A percentile compares a stretch with the other conserved stretches of the same genome.
These are phyloP conservation scores for Halophytophthora polymorphica DNA, from an alignment of 352 stramenopile genomes.

Conservation along the genomic window DNA sequence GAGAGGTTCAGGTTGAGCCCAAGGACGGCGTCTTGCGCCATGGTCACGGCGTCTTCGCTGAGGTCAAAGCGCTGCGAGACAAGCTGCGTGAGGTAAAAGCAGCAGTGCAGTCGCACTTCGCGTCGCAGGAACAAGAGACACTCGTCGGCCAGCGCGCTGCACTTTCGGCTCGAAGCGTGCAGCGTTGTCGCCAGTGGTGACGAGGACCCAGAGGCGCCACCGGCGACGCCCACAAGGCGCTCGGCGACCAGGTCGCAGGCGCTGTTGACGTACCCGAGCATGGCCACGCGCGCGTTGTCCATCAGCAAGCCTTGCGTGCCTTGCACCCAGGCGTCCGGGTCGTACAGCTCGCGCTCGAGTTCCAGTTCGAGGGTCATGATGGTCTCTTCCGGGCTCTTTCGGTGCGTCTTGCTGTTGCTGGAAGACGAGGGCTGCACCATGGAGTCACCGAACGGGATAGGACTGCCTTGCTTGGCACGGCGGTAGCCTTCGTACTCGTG, in stretches of 20 bases:
- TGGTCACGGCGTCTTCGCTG: constrained; percentile 46
- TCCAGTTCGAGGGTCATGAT: constrained; percentile 60
- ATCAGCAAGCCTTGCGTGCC: constrained; percentile 52
- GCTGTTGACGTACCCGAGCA: constrained; percentile 80
- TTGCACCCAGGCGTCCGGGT: constrained; percentile 49
- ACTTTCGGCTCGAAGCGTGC: constrained; percentile 63
- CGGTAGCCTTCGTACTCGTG: constrained; percentile 72
- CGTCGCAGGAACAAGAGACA: constrained; percentile 77
- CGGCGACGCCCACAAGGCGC: constrained; percentile 36
- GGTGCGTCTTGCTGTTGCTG: neutral
- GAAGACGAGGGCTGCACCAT: constrained; percentile 28
- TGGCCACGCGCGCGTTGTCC: constrained; percentile 71
- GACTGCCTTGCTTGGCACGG: constrained; percentile 44
- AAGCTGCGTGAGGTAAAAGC: constrained; percentile 78
- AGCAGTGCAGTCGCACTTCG: constrained; percentile 72
- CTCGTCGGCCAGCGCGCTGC: constrained; percentile 69
- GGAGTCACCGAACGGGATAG: constrained; percentile 52
- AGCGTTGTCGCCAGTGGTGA: constrained; percentile 34
- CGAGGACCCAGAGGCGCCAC: constrained; percentile 24
- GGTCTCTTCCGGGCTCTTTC: constrained; percentile 25
- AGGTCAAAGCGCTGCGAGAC: constrained; percentile 60
- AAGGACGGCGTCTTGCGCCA: constrained; percentile 73
- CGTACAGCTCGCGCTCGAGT: constrained; percentile 61
- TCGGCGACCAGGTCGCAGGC: constrained; percentile 66
- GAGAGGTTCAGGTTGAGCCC: constrained; percentile 78